Evolutionary conservation across 1,139 yeast genomes (phyloP), one percentile per base, ranked within the genome.

Genomic region (Saccharomyces hybrid): DNA sequence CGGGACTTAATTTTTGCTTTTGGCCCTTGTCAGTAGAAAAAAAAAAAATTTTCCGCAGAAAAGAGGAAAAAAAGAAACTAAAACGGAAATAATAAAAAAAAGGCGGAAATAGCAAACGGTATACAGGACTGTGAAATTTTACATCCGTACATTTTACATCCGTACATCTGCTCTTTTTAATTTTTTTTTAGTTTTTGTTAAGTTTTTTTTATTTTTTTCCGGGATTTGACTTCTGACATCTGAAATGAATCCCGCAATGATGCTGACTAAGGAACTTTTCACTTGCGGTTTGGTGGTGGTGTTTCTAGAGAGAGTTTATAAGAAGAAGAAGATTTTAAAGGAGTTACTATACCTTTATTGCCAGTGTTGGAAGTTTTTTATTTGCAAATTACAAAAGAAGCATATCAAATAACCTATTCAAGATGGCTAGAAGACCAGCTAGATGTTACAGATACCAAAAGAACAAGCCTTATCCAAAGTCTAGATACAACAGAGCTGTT

Each of bases 371-470:
- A 5, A 3, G 9, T 9, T 19, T 46, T 12, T 21, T 9, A 2
- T 2, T 14, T 34, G 26, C 16, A 34, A 14, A 3, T 34, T 14
- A 5, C 7, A 32, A 26, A 24, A 34, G 26, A 19, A 51, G 29
- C 7, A 28, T 47, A 44, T 27, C 38, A 32, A 50, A 28, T 14
- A 44, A 50, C 26, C 44, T 28, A 41, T 67, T 68, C 83, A 88
- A 86, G 78, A 93, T 93, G 99, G 98, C 99, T 79, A 91, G 99
- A 83, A 93, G 99, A 88, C 99, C 99, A 81, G 99, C 99, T 86
- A 89, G 98, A 86, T 93, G 99, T 86, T 93, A 93, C 97, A 90
- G 99, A 84, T 93, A 91, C 95, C 95, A 97, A 86, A 93, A 95
- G 89, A 95, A 95, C 96, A 93, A 93, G 86, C 99, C 99, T 74